These are phyloP conservation scores for Boletus tylopilopsis DNA, from an alignment of 768 basidiomycete species.

Conservation along the genomic window DNA sequence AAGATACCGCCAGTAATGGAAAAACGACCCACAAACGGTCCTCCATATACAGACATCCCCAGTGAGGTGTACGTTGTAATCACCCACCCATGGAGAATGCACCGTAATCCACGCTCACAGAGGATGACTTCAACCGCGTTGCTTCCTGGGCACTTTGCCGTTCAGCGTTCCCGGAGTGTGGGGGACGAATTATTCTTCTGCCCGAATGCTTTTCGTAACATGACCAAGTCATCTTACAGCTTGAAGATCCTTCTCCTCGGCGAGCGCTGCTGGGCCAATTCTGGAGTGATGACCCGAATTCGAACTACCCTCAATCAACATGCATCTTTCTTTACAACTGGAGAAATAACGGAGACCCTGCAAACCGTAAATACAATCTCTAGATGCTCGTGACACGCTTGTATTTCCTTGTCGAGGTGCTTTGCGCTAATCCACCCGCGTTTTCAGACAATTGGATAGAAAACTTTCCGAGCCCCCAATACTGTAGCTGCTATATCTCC, in stretches of 20 bases:
- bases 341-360: slow-evolving; percentile 29
- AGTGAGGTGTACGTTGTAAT: slow-evolving; percentile 24
- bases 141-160: slow-evolving; percentile 25
- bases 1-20: slow-evolving; percentile 13
- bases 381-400: not conserved
- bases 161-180: slow-evolving; percentile 17
- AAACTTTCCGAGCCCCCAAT: slow-evolving; percentile 11
- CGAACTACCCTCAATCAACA: slow-evolving; percentile 16
- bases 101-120: not conserved
- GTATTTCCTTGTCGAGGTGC: not conserved
- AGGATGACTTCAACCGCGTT: slow-evolving; percentile 19
- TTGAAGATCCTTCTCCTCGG: slow-evolving; percentile 26
- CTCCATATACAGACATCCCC: slow-evolving; percentile 25
- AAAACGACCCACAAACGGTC: slow-evolving; percentile 20
- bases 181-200: too few relatives aligned
- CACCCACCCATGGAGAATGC: slow-evolving; percentile 23
- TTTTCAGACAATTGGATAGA: slow-evolving; percentile 27
- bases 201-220: slow-evolving; percentile 25
- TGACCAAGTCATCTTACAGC: slow-evolving; percentile 29
- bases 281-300: not conserved
- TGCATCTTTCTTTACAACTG: slow-evolving; percentile 30
- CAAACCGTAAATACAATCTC: slow-evolving; percentile 23
- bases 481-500: slow-evolving; percentile 21
- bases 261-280: slow-evolving; percentile 23
- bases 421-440: not conserved